Conservation (phyloP, 192 early-diverging fungal genomes). For the Backusella luteola region DNA sequence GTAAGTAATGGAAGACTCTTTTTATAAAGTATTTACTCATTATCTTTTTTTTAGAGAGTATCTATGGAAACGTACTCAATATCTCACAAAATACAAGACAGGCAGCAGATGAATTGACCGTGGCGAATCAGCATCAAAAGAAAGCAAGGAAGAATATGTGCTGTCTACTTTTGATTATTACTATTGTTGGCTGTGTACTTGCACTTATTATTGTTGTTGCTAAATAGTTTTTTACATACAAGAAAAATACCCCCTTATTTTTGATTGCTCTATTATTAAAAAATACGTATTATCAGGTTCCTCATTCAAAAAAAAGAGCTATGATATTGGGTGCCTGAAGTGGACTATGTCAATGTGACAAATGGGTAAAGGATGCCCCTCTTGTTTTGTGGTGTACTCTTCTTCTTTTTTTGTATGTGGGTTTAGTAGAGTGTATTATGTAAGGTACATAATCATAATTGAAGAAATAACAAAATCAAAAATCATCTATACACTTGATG, state of each 20-base stretch:
- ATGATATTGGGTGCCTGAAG: too few relatives aligned
- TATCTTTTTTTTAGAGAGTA: conserved; percentile 69
- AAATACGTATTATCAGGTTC: too few relatives aligned
- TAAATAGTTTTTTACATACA: conserved; percentile 10
- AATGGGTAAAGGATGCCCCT: too few relatives aligned
- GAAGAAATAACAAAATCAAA: too few relatives aligned
- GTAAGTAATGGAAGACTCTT: conserved; percentile 41
- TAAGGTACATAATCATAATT: too few relatives aligned
- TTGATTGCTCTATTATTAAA: background rate
- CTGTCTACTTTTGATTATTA: conserved; percentile 76
- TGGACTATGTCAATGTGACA: too few relatives aligned
- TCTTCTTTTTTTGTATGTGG: too few relatives aligned
- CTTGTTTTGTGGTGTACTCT: too few relatives aligned
- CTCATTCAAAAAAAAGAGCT: too few relatives aligned
- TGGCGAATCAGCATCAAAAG: conserved; percentile 79
- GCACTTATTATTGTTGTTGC: conserved; percentile 56
- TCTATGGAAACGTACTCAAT: conserved; percentile 89
- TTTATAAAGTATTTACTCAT: too few relatives aligned
- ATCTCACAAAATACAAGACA: conserved; percentile 74
- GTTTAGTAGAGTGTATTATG: too few relatives aligned
- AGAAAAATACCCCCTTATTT: conserved; percentile 9
- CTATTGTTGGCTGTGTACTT: conserved; percentile 62
- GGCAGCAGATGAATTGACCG: conserved; percentile 78
- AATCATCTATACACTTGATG: too few relatives aligned
- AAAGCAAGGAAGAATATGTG: conserved; percentile 79